Percentiles rank a stretch among this genome's conserved stretches.
phyloP scores from a whole-genome alignment of 2,329 filamentous ascomycete genomes.

The Pseudogymnoascus sp. region DNA sequence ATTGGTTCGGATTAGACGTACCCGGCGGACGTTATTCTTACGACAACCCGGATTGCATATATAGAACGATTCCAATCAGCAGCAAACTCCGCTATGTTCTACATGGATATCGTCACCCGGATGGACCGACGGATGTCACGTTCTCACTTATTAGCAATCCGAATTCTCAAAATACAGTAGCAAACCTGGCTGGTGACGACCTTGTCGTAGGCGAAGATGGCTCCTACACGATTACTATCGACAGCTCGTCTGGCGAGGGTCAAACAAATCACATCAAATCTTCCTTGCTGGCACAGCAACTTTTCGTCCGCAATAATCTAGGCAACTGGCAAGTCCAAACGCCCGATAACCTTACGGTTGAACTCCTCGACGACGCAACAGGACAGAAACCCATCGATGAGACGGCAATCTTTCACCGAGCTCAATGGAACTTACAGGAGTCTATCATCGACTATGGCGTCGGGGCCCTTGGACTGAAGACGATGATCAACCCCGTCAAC shows the following conservation, averaged over 20 bases:
- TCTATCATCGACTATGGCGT: neutral
- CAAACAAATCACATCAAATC: conserved; percentile 1
- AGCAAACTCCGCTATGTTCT: neutral
- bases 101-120: neutral
- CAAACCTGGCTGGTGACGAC: neutral
- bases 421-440: neutral
- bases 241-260: neutral
- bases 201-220: neutral
- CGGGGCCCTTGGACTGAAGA: neutral
- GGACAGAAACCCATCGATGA: neutral
- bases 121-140: neutral
- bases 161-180: neutral
- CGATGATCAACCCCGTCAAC: neutral
- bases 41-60: neutral
- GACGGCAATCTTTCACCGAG: neutral
- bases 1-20: neutral
- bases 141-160: neutral
- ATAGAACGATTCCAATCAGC: conserved; percentile 1
- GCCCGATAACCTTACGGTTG: neutral
- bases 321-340: neutral
- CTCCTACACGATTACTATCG: neutral
- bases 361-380: neutral
- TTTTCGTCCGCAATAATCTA: neutral
- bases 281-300: neutral
- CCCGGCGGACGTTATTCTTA: neutral